These are phyloP conservation scores for Phialemonium atrogriseum DNA, from an alignment of 2,329 filamentous ascomycete genomes.

Conservation along the genomic window DNA sequence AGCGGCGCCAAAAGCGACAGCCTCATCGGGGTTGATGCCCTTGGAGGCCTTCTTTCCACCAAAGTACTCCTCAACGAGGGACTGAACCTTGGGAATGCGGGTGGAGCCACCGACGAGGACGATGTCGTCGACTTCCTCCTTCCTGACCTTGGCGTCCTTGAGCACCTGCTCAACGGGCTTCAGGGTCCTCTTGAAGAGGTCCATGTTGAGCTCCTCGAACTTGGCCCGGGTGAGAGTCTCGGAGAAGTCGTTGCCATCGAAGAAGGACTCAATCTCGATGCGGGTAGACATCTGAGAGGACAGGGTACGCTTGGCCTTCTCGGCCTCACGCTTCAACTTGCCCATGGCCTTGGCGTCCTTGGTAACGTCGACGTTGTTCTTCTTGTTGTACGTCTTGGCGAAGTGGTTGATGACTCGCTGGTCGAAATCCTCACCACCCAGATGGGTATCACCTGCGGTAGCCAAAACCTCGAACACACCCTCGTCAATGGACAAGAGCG, in stretches of 20 bases:
- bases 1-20: slow-evolving; percentile 94
- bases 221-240: slow-evolving; percentile 98
- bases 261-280: slow-evolving; percentile 96
- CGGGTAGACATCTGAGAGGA: slow-evolving; percentile 89
- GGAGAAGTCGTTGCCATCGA: slow-evolving; percentile 94
- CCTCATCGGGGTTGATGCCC: slow-evolving; percentile 99
- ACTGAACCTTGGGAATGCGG: slow-evolving; percentile 96
- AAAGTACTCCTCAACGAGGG: slow-evolving; percentile 94
- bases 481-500: slow-evolving; percentile 82
- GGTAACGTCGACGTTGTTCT: slow-evolving; percentile 83
- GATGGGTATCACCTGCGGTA: slow-evolving; percentile 92
- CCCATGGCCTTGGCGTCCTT: slow-evolving; percentile 97
- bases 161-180: slow-evolving; percentile 98
- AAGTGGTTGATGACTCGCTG: slow-evolving; percentile 96
- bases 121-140: slow-evolving; percentile 90
- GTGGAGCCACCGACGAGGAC: slow-evolving; percentile 97
- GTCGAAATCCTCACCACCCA: slow-evolving; percentile 98
- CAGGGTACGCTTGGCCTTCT: slow-evolving; percentile 98
- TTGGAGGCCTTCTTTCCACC: slow-evolving; percentile 94
- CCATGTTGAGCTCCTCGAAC: slow-evolving; percentile 98
- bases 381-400: slow-evolving; percentile 98
- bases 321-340: slow-evolving; percentile 98
- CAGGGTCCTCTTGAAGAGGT: slow-evolving; percentile 98
- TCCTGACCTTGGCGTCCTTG: slow-evolving; percentile 97
- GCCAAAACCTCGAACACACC: slow-evolving; percentile 92